These are phyloP conservation scores for Corniculantispora saksenae DNA, from an alignment of 2,329 filamentous ascomycete species.

Conservation along the genomic window DNA sequence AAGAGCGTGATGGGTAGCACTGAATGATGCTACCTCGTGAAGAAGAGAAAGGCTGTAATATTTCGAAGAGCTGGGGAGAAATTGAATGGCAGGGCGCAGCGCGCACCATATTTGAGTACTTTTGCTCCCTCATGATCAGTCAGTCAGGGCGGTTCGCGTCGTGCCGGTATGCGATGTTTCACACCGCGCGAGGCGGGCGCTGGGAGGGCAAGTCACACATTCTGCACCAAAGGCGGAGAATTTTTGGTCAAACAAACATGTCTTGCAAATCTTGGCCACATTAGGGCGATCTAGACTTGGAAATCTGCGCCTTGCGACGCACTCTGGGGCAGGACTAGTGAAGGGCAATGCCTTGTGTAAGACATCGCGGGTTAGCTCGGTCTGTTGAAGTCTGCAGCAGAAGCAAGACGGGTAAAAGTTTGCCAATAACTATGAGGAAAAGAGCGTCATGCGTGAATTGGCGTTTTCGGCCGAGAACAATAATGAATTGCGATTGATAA, in stretches of 20 bases:
- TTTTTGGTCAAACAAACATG: not conserved
- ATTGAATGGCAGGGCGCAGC: not conserved
- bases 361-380: not conserved
- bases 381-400: no score
- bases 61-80: not conserved
- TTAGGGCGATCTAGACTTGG: not conserved
- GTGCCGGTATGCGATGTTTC: conserved; percentile 8
- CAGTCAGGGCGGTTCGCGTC: conserved; percentile 8
- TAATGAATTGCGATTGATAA: no score
- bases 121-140: not conserved
- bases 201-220: not conserved
- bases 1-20: not conserved
- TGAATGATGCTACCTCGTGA: no score
- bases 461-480: no score
- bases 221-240: not conserved
- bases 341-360: not conserved
- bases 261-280: not conserved
- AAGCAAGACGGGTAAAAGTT: no score
- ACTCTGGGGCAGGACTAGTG: not conserved
- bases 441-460: no score
- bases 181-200: not conserved
- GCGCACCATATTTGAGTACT: not conserved
- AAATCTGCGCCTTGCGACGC: not conserved
- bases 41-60: no score
- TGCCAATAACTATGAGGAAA: no score